phyloP scores from a whole-genome alignment of 352 stramenopile genomes.

The Aphanomyces euteiches region DNA sequence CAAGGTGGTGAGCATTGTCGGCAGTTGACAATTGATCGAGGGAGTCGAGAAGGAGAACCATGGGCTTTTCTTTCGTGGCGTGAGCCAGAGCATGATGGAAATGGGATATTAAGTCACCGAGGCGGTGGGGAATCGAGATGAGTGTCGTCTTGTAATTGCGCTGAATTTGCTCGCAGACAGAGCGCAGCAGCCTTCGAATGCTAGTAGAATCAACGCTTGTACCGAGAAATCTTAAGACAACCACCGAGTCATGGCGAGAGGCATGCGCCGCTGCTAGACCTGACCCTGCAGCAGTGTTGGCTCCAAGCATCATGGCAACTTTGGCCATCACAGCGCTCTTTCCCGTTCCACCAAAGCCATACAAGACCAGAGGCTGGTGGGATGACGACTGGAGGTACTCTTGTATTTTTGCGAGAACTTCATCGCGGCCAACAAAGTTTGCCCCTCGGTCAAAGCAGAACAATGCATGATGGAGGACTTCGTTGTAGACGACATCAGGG shows the following conservation, averaged over 20 bases:
- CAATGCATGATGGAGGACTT: conserved; percentile 8
- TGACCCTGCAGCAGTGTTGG: not conserved
- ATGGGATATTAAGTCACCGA: not conserved
- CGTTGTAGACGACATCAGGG: conserved; percentile 9
- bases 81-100: not conserved
- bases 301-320: conserved; percentile 6
- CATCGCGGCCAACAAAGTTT: not conserved
- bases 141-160: not conserved
- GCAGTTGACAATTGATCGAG: conserved; percentile 6
- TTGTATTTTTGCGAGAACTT: not conserved
- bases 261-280: not conserved
- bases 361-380: not conserved
- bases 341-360: not conserved
- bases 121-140: not conserved
- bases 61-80: not conserved
- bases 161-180: not conserved
- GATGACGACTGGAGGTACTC: conserved; percentile 4
- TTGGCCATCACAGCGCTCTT: conserved; percentile 18
- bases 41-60: conserved; percentile 5
- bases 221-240: conserved; percentile 8
- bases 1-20: conserved; percentile 14
- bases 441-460: conserved; percentile 2
- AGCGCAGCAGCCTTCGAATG: not conserved
- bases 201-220: conserved; percentile 4
- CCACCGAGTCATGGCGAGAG: not conserved